Evolutionary conservation across 129 eudicot genomes (phyloP).

Genomic region (Rutidosis leptorrhynchoides): DNA sequence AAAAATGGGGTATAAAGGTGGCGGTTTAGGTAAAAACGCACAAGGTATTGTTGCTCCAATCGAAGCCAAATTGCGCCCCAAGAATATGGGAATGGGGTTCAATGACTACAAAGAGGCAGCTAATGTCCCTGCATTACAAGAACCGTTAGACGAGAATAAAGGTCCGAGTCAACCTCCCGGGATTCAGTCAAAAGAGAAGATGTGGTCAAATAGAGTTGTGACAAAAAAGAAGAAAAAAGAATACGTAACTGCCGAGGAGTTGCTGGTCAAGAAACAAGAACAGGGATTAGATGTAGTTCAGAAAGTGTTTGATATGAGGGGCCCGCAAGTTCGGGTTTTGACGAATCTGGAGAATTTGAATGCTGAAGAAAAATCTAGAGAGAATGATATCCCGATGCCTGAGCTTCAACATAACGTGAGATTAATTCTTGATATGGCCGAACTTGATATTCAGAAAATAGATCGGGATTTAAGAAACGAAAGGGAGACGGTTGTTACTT

Average conservation of each 20-base stretch:
- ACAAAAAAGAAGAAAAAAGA: slow-evolving; percentile 50
- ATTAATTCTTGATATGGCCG: slow-evolving; percentile 61
- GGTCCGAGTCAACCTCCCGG: slow-evolving; percentile 13
- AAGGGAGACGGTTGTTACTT: slow-evolving; percentile 60
- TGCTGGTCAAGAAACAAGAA: slow-evolving; percentile 68
- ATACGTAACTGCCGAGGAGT: slow-evolving; percentile 66
- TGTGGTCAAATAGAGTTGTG: slow-evolving; percentile 39
- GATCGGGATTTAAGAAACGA: slow-evolving; percentile 68
- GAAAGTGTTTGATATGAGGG: slow-evolving; percentile 82
- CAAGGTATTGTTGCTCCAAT: slow-evolving; percentile 60
- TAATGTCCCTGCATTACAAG: slow-evolving; percentile 41
- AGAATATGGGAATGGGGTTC: slow-evolving; percentile 62
- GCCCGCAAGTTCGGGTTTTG: slow-evolving; percentile 77
- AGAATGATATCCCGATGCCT: slow-evolving; percentile 64
- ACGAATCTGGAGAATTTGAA: slow-evolving; percentile 75
- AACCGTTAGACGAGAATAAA: slow-evolving; percentile 41
- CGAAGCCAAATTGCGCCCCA: slow-evolving; percentile 46
- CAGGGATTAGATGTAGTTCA: slow-evolving; percentile 61
- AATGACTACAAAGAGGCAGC: slow-evolving; percentile 35
- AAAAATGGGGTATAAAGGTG: slow-evolving; percentile 91
- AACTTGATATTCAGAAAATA: slow-evolving; percentile 62
- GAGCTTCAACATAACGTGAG: slow-evolving; percentile 77
- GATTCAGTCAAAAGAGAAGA: slow-evolving; percentile 22
- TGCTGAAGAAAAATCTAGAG: slow-evolving; percentile 64
- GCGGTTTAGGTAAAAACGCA: slow-evolving; percentile 81